These are phyloP conservation scores for Xylariomycetidae sp. DNA, from an alignment of 2,329 filamentous ascomycete species.

Conservation along the genomic window DNA sequence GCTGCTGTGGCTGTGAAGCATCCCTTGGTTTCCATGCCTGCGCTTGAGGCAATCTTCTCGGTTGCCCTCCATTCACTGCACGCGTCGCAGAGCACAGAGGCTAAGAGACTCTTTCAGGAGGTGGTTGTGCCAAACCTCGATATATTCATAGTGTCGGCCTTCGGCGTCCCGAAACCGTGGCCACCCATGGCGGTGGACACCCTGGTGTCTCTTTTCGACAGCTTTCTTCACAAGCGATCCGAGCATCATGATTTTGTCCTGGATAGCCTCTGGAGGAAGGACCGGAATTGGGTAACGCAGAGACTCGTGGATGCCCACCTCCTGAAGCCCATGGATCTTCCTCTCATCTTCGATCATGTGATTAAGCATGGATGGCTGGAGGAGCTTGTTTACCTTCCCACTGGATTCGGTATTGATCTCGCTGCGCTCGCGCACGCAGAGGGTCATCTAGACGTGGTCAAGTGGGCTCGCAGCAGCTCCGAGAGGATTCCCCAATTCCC, in stretches of 20 bases:
- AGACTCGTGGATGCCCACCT: conserved; percentile 74
- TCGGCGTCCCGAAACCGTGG: conserved; percentile 73
- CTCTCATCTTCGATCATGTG: conserved; percentile 71
- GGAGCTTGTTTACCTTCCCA: conserved; percentile 69
- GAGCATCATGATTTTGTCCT: conserved; percentile 82
- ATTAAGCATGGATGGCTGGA: conserved; percentile 79
- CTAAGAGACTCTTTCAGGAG: conserved; percentile 59
- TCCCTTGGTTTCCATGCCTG: conserved; percentile 81
- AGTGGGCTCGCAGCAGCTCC: conserved; percentile 70
- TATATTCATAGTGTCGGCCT: conserved; percentile 72
- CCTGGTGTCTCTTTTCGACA: conserved; percentile 70
- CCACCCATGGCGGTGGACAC: conserved; percentile 68
- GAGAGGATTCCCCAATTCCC: conserved; percentile 64
- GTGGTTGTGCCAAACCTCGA: conserved; percentile 68
- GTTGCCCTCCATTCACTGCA: conserved; percentile 56
- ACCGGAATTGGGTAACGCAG: conserved; percentile 78
- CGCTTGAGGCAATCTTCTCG: conserved; percentile 64
- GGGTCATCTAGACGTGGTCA: conserved; percentile 69
- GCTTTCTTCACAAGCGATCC: conserved; percentile 74
- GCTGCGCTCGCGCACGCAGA: conserved; percentile 79
- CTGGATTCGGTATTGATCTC: conserved; percentile 81
- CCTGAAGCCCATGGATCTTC: conserved; percentile 59
- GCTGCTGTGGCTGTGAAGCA: conserved; percentile 66
- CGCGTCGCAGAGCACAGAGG: conserved; percentile 57
- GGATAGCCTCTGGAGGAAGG: conserved; percentile 85